Evolutionary conservation across 805 yeast species (phyloP).

Genomic region (Ogataea naganishii): DNA sequence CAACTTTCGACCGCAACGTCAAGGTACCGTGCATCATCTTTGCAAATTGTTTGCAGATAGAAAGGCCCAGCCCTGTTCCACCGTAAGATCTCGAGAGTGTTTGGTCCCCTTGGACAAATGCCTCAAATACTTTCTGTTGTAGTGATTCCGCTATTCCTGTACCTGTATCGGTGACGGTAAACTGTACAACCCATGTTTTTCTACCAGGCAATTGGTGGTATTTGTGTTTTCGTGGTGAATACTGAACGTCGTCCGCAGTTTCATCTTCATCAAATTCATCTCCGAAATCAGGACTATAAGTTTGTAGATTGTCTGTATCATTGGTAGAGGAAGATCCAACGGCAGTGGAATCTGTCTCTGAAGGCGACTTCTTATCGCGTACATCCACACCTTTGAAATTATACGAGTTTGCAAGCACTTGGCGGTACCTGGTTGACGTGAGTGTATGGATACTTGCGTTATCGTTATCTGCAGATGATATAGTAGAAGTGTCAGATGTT

Average conservation of each 20-base stretch:
- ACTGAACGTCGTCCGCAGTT: conserved; percentile 4
- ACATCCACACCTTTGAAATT: conserved; percentile 1
- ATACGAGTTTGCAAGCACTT: conserved; percentile 1
- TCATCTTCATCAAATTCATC: conserved; percentile 9
- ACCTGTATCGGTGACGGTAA: conserved; percentile 83
- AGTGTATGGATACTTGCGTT: neutral
- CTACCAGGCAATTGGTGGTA: conserved; percentile 17
- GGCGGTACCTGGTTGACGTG: neutral
- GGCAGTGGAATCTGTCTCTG: neutral
- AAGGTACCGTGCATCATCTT: conserved; percentile 81
- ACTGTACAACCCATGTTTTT: conserved; percentile 51
- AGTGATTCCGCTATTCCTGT: conserved; percentile 84
- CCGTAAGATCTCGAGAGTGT: conserved; percentile 86
- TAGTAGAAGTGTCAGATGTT: no score
- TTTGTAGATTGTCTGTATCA: conserved; percentile 5
- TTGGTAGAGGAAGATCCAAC: conserved; percentile 1
- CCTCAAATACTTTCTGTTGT: conserved; percentile 85
- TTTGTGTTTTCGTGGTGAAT: conserved; percentile 1
- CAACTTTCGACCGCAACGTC: conserved; percentile 62
- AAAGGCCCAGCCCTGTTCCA: conserved; percentile 63
- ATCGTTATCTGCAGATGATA: conserved; percentile 1
- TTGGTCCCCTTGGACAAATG: conserved; percentile 96
- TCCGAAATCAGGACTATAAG: conserved; percentile 7
- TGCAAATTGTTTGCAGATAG: conserved; percentile 78
- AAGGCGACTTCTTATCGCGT: neutral